Evolutionary conservation across 2,329 filamentous ascomycete species (phyloP).

Genomic region (Hypoxylon rubiginosum): DNA sequence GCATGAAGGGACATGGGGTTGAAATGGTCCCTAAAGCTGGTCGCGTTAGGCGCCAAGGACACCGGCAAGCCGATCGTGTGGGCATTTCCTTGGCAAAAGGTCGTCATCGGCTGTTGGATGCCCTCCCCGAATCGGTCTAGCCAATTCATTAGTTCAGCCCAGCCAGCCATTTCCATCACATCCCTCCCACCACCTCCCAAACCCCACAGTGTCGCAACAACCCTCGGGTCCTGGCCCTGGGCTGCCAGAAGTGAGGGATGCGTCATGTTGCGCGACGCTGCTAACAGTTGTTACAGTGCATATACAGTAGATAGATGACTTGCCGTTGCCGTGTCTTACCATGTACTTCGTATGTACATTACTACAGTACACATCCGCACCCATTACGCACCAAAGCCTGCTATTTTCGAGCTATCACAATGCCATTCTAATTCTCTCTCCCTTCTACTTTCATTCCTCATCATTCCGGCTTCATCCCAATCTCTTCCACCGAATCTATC

Average conservation of each 20-base stretch:
- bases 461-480: slow-evolving; percentile 3
- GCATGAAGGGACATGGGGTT: not conserved
- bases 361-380: not conserved
- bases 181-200: not conserved
- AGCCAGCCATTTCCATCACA: not conserved
- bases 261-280: not conserved
- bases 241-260: slow-evolving; percentile 11
- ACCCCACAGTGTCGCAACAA: slow-evolving; percentile 29
- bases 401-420: slow-evolving; percentile 12
- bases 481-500: slow-evolving; percentile 9
- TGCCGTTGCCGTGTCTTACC: slow-evolving; percentile 19
- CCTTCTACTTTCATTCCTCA: slow-evolving; percentile 12
- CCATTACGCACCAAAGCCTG: slow-evolving; percentile 11
- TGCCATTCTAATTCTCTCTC: slow-evolving; percentile 8
- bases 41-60: slow-evolving; percentile 8
- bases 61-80: slow-evolving; percentile 17
- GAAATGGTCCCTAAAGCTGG: slow-evolving; percentile 1
- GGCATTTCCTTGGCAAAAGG: slow-evolving; percentile 12
- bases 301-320: slow-evolving; percentile 21
- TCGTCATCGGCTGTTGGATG: slow-evolving; percentile 31
- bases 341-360: slow-evolving; percentile 24
- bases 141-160: not conserved
- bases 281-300: not conserved
- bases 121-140: not conserved
- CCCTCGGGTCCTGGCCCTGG: not conserved